Conservation (phyloP, 371 early-diverging fungal genomes). For the Lichtheimia hyalospora region DNA sequence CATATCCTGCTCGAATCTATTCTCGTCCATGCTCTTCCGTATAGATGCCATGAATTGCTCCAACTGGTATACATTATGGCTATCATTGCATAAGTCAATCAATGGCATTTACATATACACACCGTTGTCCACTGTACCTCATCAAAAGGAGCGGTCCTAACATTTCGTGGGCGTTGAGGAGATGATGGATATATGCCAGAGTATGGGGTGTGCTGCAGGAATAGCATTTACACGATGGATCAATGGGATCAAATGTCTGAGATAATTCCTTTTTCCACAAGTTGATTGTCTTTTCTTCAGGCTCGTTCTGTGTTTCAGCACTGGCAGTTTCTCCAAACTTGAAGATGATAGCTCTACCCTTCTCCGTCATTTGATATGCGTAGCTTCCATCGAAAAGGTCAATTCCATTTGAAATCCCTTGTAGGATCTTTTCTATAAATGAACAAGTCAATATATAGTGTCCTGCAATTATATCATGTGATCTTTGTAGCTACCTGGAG, state of each 20-base stretch:
- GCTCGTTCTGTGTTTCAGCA: not conserved
- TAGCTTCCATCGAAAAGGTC: conserved; percentile 75
- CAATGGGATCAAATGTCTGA: conserved; percentile 62
- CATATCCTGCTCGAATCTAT: conserved; percentile 49
- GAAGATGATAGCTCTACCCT: conserved; percentile 43
- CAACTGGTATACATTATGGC: conserved; percentile 72
- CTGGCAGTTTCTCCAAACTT: conserved; percentile 30
- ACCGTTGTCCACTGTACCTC: conserved; percentile 32
- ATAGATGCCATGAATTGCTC: conserved; percentile 63
- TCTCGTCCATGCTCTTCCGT: conserved; percentile 56
- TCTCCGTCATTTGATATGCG: conserved; percentile 43
- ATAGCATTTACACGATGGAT: conserved; percentile 62
- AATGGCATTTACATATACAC: not conserved
- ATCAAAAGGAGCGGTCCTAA: conserved; percentile 75
- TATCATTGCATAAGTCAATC: conserved; percentile 12
- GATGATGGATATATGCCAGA: conserved; percentile 77
- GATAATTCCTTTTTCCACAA: conserved; percentile 53
- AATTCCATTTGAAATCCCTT: conserved; percentile 61
- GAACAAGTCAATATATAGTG: not conserved
- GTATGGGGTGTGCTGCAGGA: conserved; percentile 70
- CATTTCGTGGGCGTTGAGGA: conserved; percentile 79
- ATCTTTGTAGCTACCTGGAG: conserved; percentile 29
- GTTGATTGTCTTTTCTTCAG: conserved; percentile 45
- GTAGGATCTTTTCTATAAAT: conserved; percentile 56
- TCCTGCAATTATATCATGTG: not conserved